Base-by-base conservation (phyloP, 2,329 filamentous ascomycete species). In the Fusarium sp. region DNA sequence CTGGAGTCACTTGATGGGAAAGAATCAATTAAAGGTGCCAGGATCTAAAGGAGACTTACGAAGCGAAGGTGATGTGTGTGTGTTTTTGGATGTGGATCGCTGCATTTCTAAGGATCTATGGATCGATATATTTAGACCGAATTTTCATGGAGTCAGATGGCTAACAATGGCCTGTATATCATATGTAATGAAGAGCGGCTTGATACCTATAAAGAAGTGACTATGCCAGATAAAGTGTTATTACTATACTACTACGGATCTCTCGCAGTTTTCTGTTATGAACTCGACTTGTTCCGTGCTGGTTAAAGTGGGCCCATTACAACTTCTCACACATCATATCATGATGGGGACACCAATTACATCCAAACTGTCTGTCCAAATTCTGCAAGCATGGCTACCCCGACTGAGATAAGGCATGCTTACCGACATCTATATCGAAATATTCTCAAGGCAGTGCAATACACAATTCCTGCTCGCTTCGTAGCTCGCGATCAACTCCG, bases 351-450 rank as follows among this genome's bases (percentile, higher is more conserved):
- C 31, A 50, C 30, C 16, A 24, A 44, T 31, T 20, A 62, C 53
- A 45, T 44, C 48, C 54, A 54, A 53, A 18, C 24, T 54, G 15
- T 39, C 26, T 47, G 31, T 39, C 24, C 42, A 58, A 20, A 54
- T 57, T 26, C 61, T 42, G 55, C 33, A 61, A 54, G 33, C 41
- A 80, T 78, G 76, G 57, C 71, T 24, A 59, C 68, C 36, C 77
- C 79, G 14, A 69, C 78, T 20, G 82, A 90, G 35, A 78, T 93
- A 57, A 78, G 91, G 42, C 86, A 88, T 74, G 90, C 91, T 51
- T 96, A 95, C 82, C 89, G 93, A 68, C 85, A 88, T 65, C 85
- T 96, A 38, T 92, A 92, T 78, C 90, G 91, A 58, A 86, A 86
- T 12, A 84, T 89, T 24, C 86, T 95, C n/a, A 89, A 86, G 35